phyloP scores from a whole-genome alignment of 2,329 filamentous ascomycete genomes.

The Exophiala aquamarina region DNA sequence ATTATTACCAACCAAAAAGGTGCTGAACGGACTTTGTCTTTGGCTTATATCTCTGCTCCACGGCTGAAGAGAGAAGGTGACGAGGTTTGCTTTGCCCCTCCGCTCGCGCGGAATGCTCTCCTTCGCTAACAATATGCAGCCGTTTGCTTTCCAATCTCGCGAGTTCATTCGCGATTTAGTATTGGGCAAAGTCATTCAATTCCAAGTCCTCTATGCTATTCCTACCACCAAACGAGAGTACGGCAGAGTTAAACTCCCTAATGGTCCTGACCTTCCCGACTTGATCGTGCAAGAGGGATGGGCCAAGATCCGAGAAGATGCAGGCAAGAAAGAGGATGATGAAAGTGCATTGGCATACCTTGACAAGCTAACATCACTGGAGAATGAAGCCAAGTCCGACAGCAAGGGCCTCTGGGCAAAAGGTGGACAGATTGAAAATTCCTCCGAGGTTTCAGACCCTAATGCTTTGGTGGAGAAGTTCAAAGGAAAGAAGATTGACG shows the following conservation, averaged over 20 bases:
- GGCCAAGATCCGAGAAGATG: conserved; percentile 91
- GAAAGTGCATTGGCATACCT: conserved; percentile 70
- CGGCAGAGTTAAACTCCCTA: conserved; percentile 73
- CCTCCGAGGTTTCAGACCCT: conserved; percentile 76
- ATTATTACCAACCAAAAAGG: conserved; percentile 77
- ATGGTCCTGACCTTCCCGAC: conserved; percentile 77
- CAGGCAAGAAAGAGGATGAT: conserved; percentile 84
- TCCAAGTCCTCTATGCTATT: conserved; percentile 82
- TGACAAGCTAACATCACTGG: conserved; percentile 73
- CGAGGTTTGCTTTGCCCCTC: conserved; percentile 55
- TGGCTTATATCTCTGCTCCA: conserved; percentile 90
- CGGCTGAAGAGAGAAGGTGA: conserved; percentile 85
- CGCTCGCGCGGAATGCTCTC: too few species aligned
- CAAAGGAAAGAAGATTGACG: conserved; percentile 83
- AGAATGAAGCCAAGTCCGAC: conserved; percentile 74
- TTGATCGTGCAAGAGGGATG: conserved; percentile 83
- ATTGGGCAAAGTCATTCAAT: conserved; percentile 84
- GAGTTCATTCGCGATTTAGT: conserved; percentile 83
- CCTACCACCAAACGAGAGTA: conserved; percentile 74
- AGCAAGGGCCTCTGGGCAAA: conserved; percentile 78
- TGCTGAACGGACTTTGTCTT: conserved; percentile 80
- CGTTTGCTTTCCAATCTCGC: conserved; percentile 89
- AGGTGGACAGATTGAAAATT: conserved; percentile 67
- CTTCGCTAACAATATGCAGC: conserved; percentile 43
- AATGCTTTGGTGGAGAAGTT: conserved; percentile 74